Evolutionary conservation across 1,284 basidiomycete genomes (phyloP).

Genomic region (Meira miltonrushii): DNA sequence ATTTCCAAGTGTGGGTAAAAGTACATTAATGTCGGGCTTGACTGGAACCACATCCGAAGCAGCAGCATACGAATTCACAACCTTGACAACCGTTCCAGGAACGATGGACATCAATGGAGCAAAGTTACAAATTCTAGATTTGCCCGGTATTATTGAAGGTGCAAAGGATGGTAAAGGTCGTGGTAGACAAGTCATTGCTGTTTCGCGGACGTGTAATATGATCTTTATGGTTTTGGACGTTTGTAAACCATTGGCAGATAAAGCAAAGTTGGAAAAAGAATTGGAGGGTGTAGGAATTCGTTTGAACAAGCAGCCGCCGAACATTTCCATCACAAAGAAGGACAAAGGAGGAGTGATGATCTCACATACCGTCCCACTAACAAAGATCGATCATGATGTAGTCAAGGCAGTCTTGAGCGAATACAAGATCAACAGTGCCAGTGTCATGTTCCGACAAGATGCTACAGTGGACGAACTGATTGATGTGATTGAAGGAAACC

Average conservation of each 20-base stretch:
- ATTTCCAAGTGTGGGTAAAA: constrained; percentile 62
- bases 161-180: constrained; percentile 96
- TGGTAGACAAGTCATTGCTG: constrained; percentile 90
- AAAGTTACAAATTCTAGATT: constrained; percentile 65
- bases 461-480: constrained; percentile 98
- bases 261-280: constrained; percentile 82
- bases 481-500: constrained; percentile 58
- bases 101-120: constrained; percentile 85
- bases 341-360: constrained; percentile 72
- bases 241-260: constrained; percentile 88
- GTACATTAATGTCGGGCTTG: constrained; percentile 88
- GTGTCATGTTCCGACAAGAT: constrained; percentile 84
- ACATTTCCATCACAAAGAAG: constrained; percentile 74
- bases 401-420: constrained; percentile 94
- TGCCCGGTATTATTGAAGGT: constrained; percentile 95
- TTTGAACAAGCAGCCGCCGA: constrained; percentile 89
- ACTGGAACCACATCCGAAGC: constrained; percentile 95
- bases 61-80: constrained; percentile 98
- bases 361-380: constrained; percentile 69
- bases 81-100: constrained; percentile 74
- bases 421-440: constrained; percentile 81
- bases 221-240: constrained; percentile 98
- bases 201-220: constrained; percentile 93
- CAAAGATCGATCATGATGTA: constrained; percentile 89
- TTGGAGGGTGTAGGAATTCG: constrained; percentile 95